Percentiles rank a stretch among this genome's conserved stretches.
These are phyloP conservation scores for Penstemon barbatus DNA, from an alignment of 257 asterid genomes.

Conservation along the genomic window DNA sequence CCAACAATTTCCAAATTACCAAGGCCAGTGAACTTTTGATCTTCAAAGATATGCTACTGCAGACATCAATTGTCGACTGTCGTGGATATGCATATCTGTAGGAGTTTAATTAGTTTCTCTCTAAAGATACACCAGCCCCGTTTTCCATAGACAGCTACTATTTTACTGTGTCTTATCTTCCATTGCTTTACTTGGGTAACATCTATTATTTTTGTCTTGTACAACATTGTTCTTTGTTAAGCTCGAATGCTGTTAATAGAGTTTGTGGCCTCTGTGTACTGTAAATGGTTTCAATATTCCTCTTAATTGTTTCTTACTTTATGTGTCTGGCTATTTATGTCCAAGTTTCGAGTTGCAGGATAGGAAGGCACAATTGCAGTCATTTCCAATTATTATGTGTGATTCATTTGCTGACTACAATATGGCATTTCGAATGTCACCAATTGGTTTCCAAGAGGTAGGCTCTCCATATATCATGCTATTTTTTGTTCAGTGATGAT, in stretches of 20 bases:
- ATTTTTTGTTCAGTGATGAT: slow-evolving; percentile 7
- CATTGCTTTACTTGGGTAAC: slow-evolving; percentile 13
- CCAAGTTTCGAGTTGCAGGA: slow-evolving; percentile 53
- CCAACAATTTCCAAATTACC: background rate
- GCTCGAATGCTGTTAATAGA: slow-evolving; percentile 20
- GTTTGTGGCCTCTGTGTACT: slow-evolving; percentile 14
- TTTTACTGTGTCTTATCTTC: slow-evolving; percentile 15
- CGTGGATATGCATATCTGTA: background rate
- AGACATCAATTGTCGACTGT: slow-evolving; percentile 1
- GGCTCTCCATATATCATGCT: slow-evolving; percentile 2
- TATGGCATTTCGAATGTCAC: slow-evolving; percentile 80
- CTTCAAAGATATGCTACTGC: slow-evolving; percentile 9
- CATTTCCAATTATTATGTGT: slow-evolving; percentile 75
- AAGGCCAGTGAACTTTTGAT: background rate
- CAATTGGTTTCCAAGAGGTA: slow-evolving; percentile 89
- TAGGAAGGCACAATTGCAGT: slow-evolving; percentile 46
- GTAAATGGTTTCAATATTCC: background rate
- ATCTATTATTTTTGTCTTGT: slow-evolving; percentile 6
- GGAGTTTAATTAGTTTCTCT: background rate
- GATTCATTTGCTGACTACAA: slow-evolving; percentile 71
- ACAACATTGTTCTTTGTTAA: background rate
- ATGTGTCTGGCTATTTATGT: slow-evolving; percentile 15
- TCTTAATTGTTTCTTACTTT: slow-evolving; percentile 15
- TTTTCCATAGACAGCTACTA: slow-evolving; percentile 1
- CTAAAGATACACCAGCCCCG: background rate